Conservation (phyloP, 805 yeast genomes). For the Saturnispora bothae region DNA sequence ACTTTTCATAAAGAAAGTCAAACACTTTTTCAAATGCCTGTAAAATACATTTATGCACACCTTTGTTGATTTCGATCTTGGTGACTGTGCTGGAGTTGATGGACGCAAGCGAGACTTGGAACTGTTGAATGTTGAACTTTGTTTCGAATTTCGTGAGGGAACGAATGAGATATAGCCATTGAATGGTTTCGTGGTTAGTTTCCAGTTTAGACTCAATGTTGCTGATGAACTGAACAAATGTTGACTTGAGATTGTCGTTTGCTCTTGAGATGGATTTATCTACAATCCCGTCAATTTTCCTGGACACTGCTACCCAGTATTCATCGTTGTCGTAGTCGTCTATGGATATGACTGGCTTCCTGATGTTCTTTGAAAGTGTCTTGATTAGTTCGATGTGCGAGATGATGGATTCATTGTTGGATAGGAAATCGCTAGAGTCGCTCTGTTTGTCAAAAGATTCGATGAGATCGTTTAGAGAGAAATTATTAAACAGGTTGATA, state of each 20-base stretch:
- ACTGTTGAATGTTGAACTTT: constrained; percentile 14
- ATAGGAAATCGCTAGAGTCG: constrained; percentile 1
- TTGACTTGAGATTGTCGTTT: constrained; percentile 11
- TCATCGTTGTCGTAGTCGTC: constrained; percentile 27
- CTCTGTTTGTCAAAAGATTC: constrained; percentile 8
- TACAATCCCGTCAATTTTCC: constrained; percentile 11
- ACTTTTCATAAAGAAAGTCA: constrained; percentile 7
- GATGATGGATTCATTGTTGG: constrained; percentile 13
- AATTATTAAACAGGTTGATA: constrained; percentile 16
- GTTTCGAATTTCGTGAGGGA: constrained; percentile 18
- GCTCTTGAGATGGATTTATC: constrained; percentile 14
- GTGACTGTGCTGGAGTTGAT: background rate
- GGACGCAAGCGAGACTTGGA: constrained; percentile 8
- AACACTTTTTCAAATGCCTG: constrained; percentile 11
- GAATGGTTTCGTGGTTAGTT: constrained; percentile 10
- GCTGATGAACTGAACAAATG: constrained; percentile 14
- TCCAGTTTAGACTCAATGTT: constrained; percentile 5
- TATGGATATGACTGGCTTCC: constrained; percentile 26
- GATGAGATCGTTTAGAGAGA: constrained; percentile 7
- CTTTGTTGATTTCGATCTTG: background rate
- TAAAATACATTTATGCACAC: constrained; percentile 11
- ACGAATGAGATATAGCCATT: constrained; percentile 20
- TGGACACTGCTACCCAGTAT: constrained; percentile 20
- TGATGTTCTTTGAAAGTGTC: constrained; percentile 14
- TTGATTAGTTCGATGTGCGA: constrained; percentile 16